Conservation (phyloP, 306 rosid species). For the Casuarina glauca region DNA sequence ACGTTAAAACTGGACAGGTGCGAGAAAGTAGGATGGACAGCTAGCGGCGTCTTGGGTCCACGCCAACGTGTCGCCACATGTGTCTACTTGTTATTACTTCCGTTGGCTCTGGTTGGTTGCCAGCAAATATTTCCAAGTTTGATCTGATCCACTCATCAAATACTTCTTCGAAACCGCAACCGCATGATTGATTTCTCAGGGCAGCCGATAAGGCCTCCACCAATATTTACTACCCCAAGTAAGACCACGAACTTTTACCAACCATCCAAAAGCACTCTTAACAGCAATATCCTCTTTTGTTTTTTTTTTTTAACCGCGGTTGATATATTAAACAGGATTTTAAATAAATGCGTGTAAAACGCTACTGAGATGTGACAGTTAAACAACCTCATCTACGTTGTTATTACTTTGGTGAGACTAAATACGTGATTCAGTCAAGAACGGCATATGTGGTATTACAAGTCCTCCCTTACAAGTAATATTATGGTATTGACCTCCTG, state of each 20-base stretch:
- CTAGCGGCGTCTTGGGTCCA: slow-evolving; percentile 20
- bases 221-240: no score
- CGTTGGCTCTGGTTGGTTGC: no score
- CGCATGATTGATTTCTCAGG: no score
- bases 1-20: not conserved
- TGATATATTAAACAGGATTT: not conserved
- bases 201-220: no score
- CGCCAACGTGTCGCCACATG: slow-evolving; percentile 55
- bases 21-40: not conserved
- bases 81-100: not conserved
- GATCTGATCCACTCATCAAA: no score
- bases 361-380: not conserved
- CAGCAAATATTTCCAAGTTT: no score
- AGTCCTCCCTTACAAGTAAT: no score
- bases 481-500: not conserved
- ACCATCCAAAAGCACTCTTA: no score
- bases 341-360: not conserved
- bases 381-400: not conserved
- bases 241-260: no score
- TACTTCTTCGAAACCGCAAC: no score
- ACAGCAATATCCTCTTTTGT: no score
- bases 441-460: not conserved
- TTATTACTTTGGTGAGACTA: not conserved
- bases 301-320: not conserved
- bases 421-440: not conserved